phyloP scores from a whole-genome alignment of 1,284 basidiomycete genomes.

The Taiwanofungus camphoratus region DNA sequence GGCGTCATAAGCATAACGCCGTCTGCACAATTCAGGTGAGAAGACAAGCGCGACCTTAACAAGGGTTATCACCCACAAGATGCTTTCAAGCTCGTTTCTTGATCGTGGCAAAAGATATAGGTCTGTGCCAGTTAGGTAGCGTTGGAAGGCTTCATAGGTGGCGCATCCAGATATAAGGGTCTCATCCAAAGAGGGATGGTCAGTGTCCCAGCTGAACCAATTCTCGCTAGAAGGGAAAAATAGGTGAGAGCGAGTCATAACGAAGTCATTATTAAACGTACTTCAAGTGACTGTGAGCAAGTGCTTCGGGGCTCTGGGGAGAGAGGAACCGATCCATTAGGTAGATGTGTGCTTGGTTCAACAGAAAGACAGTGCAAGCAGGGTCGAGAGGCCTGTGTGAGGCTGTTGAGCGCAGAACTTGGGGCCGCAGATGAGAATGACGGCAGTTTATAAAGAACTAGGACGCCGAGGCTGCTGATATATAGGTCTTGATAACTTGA shows the following conservation, averaged over 20 bases:
- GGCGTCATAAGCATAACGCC: conserved; percentile 68
- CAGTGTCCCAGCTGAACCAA: conserved; percentile 58
- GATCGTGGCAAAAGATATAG: conserved; percentile 64
- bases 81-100: conserved; percentile 58
- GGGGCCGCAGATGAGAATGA: conserved; percentile 4
- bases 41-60: conserved; percentile 1
- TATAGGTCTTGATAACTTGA: conserved; percentile 11
- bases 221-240: conserved; percentile 47
- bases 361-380: not conserved
- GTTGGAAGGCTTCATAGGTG: conserved; percentile 37
- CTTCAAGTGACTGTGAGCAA: conserved; percentile 64
- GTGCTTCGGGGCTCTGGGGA: conserved; percentile 66
- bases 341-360: not conserved
- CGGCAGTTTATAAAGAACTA: conserved; percentile 13
- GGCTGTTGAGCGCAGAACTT: conserved; percentile 1
- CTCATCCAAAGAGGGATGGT: conserved; percentile 65
- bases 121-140: conserved; percentile 42
- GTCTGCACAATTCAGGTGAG: conserved; percentile 33
- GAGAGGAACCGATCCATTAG: conserved; percentile 67
- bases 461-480: conserved; percentile 6
- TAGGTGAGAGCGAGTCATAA: conserved; percentile 8
- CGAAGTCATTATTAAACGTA: conserved; percentile 31
- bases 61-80: conserved; percentile 46
- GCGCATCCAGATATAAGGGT: conserved; percentile 62
- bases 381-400: conserved; percentile 4